Conservation (phyloP, 2,329 filamentous ascomycete genomes). For the Colletotrichum spaethianum region DNA sequence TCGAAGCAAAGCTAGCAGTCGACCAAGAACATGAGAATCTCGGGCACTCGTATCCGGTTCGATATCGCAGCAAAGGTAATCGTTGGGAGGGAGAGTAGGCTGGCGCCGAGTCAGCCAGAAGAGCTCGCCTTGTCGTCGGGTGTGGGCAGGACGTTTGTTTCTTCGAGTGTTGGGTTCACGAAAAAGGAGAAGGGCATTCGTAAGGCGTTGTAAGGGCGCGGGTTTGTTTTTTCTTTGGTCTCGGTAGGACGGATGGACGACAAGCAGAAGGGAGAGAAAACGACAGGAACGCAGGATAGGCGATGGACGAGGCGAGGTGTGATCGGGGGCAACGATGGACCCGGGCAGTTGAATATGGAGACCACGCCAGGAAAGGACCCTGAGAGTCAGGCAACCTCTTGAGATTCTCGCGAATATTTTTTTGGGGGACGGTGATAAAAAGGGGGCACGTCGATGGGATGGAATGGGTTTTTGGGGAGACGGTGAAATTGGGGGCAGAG, state of each 20-base stretch:
- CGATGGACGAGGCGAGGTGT: slow-evolving; percentile 29
- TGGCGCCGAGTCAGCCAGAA: slow-evolving; percentile 23
- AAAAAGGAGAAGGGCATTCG: slow-evolving; percentile 31
- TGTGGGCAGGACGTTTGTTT: slow-evolving; percentile 8
- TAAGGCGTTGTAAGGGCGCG: slow-evolving; percentile 6
- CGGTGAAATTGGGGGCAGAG: slow-evolving; percentile 8
- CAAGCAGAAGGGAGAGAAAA: slow-evolving; percentile 47
- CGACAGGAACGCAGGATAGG: slow-evolving; percentile 43
- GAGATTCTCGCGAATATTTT: slow-evolving; percentile 18
- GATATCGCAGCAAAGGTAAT: slow-evolving; percentile 17
- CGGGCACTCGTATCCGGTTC: slow-evolving; percentile 35
- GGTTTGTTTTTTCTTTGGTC: slow-evolving; percentile 12
- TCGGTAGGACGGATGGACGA: slow-evolving; percentile 42
- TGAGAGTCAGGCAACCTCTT: slow-evolving; percentile 31
- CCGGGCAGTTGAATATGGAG: slow-evolving; percentile 31
- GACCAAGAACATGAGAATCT: slow-evolving; percentile 50
- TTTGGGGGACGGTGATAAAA: slow-evolving; percentile 7
- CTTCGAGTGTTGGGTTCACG: slow-evolving; percentile 9
- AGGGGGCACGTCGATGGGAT: slow-evolving; percentile 28
- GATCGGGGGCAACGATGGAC: slow-evolving; percentile 26
- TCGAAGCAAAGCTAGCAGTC: slow-evolving; percentile 49
- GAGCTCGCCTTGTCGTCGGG: slow-evolving; percentile 27
- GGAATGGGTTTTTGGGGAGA: background rate
- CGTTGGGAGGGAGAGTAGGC: slow-evolving; percentile 18
- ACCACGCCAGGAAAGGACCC: slow-evolving; percentile 27